A percentile compares a stretch with the other conserved stretches of the same genome.
phyloP scores from a whole-genome alignment of 306 rosid genomes.

The Crataegus laevigata region DNA sequence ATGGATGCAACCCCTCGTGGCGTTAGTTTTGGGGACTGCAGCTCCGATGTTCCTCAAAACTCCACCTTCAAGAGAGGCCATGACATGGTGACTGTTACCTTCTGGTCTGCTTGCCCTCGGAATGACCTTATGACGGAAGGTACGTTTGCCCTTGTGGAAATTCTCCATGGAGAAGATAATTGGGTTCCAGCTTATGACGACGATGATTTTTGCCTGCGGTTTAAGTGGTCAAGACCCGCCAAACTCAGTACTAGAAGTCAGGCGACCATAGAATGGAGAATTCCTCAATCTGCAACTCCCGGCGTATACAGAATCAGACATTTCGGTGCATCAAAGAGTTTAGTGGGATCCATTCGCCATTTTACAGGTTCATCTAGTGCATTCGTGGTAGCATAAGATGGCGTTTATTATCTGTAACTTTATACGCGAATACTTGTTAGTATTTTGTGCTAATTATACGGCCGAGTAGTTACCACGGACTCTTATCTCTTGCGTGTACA shows the following conservation, averaged over 20 bases:
- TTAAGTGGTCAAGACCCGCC: conserved; percentile 76
- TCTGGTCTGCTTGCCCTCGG: conserved; percentile 92
- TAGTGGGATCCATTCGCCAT: conserved; percentile 57
- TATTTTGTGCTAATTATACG: background rate
- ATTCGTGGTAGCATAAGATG: conserved; percentile 48
- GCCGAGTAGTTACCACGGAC: background rate
- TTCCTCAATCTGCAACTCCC: conserved; percentile 45
- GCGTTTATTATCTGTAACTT: background rate
- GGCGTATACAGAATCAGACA: conserved; percentile 76
- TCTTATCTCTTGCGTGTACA: background rate
- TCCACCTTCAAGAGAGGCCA: conserved; percentile 57
- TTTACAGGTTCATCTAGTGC: conserved; percentile 83
- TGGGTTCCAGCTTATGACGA: conserved; percentile 89
- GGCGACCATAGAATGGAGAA: conserved; percentile 87
- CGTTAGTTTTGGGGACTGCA: conserved; percentile 58
- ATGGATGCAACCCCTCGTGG: conserved; percentile 65
- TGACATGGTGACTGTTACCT: conserved; percentile 46
- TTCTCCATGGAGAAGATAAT: conserved; percentile 40
- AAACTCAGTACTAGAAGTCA: conserved; percentile 52
- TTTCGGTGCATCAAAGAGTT: conserved; percentile 75
- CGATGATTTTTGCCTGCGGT: conserved; percentile 82
- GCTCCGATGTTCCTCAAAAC: conserved; percentile 53
- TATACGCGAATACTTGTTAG: background rate
- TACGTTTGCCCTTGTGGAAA: conserved; percentile 76
- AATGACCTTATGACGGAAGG: conserved; percentile 93